These are phyloP conservation scores for Allodekkera sacchari DNA, from an alignment of 805 yeast species.

Conservation along the genomic window DNA sequence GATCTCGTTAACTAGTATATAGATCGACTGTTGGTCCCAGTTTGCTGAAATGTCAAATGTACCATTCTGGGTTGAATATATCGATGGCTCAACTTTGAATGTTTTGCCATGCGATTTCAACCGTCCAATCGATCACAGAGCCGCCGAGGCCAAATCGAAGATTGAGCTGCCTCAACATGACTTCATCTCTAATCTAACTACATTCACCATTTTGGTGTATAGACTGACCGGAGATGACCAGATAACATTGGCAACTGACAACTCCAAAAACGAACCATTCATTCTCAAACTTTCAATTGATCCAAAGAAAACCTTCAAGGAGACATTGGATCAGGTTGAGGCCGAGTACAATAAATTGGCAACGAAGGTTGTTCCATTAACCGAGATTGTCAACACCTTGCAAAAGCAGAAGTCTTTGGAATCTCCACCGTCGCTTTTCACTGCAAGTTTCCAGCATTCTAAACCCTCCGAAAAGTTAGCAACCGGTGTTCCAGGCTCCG, in stretches of 20 bases:
- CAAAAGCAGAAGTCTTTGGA: conserved; percentile 43
- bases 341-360: conserved; percentile 30
- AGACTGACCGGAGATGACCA: conserved; percentile 93
- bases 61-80: conserved; percentile 53
- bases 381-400: conserved; percentile 46
- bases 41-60: conserved; percentile 20
- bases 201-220: conserved; percentile 61
- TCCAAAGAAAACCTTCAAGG: conserved; percentile 44
- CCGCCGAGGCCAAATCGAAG: conserved; percentile 60
- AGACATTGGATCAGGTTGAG: conserved; percentile 39
- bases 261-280: conserved; percentile 36
- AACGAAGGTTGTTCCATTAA: conserved; percentile 37
- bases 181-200: conserved; percentile 53
- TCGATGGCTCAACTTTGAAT: conserved; percentile 78
- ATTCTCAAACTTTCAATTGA: conserved; percentile 51
- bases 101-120: conserved; percentile 83
- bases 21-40: too few relatives aligned
- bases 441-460: conserved; percentile 46
- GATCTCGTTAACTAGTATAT: too few relatives aligned
- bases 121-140: conserved; percentile 63
- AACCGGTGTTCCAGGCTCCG: conserved; percentile 41
- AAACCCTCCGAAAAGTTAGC: conserved; percentile 33
- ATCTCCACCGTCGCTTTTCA: conserved; percentile 54
- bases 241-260: conserved; percentile 72
- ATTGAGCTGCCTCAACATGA: conserved; percentile 34